Conservation (phyloP, 2,329 filamentous ascomycete species). For the Fusarium anguioides region DNA sequence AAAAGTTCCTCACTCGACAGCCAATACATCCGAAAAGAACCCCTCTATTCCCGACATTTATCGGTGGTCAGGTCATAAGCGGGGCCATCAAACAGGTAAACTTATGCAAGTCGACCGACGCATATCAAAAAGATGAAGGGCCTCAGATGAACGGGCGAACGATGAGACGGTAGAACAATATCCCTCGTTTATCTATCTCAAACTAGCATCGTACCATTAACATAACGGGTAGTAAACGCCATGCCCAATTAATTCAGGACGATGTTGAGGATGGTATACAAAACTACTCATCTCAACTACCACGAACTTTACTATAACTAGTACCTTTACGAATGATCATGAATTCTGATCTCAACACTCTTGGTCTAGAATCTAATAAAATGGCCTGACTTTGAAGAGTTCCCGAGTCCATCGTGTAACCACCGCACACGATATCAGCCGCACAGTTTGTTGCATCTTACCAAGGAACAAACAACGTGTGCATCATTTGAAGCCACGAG, state of each 20-base stretch:
- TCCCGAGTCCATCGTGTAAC: conserved; percentile 27
- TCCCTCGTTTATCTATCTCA: background rate
- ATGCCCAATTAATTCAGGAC: background rate
- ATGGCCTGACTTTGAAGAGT: conserved; percentile 23
- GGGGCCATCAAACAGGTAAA: conserved; percentile 33
- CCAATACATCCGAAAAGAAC: conserved; percentile 14
- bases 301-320: background rate
- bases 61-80: conserved; percentile 42
- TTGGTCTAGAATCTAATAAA: conserved; percentile 27
- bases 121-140: conserved; percentile 7
- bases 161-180: background rate
- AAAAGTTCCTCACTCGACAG: conserved; percentile 12
- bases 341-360: background rate
- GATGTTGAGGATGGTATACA: conserved; percentile 2
- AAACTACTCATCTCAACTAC: conserved; percentile 10
- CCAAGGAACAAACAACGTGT: background rate
- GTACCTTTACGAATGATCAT: conserved; percentile 6
- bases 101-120: conserved; percentile 19
- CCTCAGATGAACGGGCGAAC: conserved; percentile 7
- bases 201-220: background rate
- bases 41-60: conserved; percentile 38
- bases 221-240: background rate
- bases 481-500: background rate
- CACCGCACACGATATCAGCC: background rate
- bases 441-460: background rate